Evolutionary conservation across 345 rosid species (phyloP), one percentile per base, ranked within the genome.

Genomic region (Bretschneidera sinensis): DNA sequence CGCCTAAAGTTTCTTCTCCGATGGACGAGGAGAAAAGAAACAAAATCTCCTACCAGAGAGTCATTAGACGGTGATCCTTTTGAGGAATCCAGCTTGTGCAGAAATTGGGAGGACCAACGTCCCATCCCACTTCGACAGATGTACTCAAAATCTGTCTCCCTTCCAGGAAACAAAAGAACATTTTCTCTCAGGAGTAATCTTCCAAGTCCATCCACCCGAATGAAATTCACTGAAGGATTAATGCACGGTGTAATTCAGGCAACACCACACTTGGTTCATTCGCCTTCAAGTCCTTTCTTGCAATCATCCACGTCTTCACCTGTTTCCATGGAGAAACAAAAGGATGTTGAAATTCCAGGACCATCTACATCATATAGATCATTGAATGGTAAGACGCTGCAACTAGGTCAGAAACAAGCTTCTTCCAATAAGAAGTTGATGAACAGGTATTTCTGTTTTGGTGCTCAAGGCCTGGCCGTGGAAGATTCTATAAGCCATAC

Each of bases 161-260:
- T 76, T 64, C 72, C 81, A 4, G 63, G 61, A 67, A 76, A 65
- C 76, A 78, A 65, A 63, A 76, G 80, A 65, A 47, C 69, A n/a
- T 60, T 75, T 56, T 71, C 87, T 54, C 54, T 73, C 33, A 72
- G 76, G 57, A 76, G 64, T 6, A 81, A 81, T 53, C 84, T 94
- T 60, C 92, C 99, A 35, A 90, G 99, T 75, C 90, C 81, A 62
- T 71, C 76, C 4, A 74, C 87, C 50, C 80, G 87, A 60, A 69
- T 69, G 82, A 94, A 73, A 70, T 86, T 78, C 31, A 74, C 88
- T 0, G 66, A 73, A 35, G 89, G 86, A 53, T 65, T 94, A 39
- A 84, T 67, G 75, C 95, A 85, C 6, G 97, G 99, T 24, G 96
- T 86, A 33, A 77, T 86, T 69, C 84, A 78, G 51, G 71, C 89